phyloP scores from a whole-genome alignment of 768 basidiomycete genomes.

The Lactifluus subvellereus region DNA sequence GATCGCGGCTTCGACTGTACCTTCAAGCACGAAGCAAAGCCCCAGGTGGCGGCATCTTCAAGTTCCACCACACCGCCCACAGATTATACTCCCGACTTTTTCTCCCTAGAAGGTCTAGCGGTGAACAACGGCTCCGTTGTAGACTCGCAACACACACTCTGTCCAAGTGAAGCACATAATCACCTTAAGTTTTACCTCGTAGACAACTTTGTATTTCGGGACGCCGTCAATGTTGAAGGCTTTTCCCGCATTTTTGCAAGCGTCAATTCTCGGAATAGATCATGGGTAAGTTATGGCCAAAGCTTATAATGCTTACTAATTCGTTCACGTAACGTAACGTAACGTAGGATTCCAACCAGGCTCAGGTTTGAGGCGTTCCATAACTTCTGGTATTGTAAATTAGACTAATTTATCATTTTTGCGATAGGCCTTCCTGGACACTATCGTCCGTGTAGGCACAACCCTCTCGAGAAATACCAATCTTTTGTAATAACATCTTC shows the following conservation, averaged over 20 bases:
- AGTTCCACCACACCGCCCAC: background rate
- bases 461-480: background rate
- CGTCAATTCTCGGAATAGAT: constrained; percentile 25
- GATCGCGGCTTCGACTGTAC: constrained; percentile 28
- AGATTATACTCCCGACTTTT: constrained; percentile 24
- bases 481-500: background rate
- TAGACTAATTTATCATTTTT: background rate
- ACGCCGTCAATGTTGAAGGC: constrained; percentile 25
- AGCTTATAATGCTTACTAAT: background rate
- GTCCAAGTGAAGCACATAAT: constrained; percentile 29
- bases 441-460: constrained; percentile 24
- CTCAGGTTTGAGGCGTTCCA: constrained; percentile 25
- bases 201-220: constrained; percentile 27
- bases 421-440: constrained; percentile 28
- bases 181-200: constrained; percentile 26
- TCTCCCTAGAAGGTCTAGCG: constrained; percentile 25
- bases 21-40: constrained; percentile 26
- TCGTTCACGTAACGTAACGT: background rate
- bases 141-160: constrained; percentile 15
- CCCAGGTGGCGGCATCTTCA: background rate
- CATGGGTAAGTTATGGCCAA: constrained; percentile 23
- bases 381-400: background rate
- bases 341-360: constrained; percentile 27
- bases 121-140: constrained; percentile 20
- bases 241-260: constrained; percentile 29